phyloP scores from a whole-genome alignment of 2,329 filamentous ascomycete genomes.

The Beauveria asiatica region DNA sequence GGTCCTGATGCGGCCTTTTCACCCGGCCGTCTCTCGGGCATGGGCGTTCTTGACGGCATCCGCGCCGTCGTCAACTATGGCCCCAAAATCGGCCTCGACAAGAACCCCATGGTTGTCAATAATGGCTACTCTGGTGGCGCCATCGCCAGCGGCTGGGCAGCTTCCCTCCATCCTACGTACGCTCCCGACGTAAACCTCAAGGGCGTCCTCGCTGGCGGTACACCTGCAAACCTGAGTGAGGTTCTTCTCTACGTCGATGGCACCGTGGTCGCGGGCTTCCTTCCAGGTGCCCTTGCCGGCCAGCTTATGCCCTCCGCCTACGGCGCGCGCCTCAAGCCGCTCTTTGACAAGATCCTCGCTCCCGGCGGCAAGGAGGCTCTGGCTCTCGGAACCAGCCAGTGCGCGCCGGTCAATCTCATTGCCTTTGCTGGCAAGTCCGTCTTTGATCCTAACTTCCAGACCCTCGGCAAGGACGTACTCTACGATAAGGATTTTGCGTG shows the following conservation, averaged over 20 bases:
- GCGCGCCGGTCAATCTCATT: constrained; percentile 1
- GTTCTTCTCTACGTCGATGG: neutral
- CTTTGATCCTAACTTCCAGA: constrained; percentile 7
- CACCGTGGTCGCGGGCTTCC: constrained; percentile 1
- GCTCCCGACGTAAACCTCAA: constrained; percentile 4
- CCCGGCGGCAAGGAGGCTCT: neutral
- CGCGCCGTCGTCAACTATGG: constrained; percentile 7
- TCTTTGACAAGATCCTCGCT: constrained; percentile 1
- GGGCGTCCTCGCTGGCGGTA: constrained; percentile 6
- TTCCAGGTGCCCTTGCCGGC: constrained; percentile 23
- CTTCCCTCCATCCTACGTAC: constrained; percentile 6
- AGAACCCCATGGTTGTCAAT: constrained; percentile 8
- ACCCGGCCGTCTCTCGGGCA: neutral
- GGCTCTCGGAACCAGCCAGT: constrained; percentile 2
- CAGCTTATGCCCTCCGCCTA: constrained; percentile 7
- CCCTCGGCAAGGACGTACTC: constrained; percentile 2
- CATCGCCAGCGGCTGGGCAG: constrained; percentile 11
- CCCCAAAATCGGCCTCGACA: neutral
- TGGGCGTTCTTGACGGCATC: constrained; percentile 10
- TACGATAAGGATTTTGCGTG: neutral
- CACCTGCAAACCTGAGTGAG: constrained; percentile 8
- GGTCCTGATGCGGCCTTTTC: constrained; percentile 8
- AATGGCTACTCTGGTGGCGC: constrained; percentile 10
- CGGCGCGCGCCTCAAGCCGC: neutral
- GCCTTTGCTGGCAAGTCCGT: constrained; percentile 5